Evolutionary conservation across 1,284 basidiomycete species (phyloP), one percentile per base, ranked within the genome.

Genomic region (Athelia sp.): DNA sequence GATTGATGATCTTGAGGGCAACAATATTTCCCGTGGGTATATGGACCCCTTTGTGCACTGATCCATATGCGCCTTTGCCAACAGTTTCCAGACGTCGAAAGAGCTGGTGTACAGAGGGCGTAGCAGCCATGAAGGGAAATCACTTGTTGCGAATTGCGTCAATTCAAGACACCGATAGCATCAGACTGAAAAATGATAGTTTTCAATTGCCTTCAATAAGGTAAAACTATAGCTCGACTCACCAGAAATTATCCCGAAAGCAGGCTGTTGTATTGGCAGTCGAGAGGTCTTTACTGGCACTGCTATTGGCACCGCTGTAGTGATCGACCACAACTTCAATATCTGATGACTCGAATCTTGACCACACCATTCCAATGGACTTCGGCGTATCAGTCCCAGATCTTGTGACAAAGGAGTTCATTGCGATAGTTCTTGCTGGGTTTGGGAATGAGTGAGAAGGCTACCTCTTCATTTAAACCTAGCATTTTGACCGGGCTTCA

Each of bases 1-100:
- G 85, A 66, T 99, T 93, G 73, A 99, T 98, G 64, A 99, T 96
- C 73, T 99, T 98, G 70, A 98, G 84, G 14, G 93, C 95, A 15
- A 98, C 92, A 46, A 93, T 78, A 48, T 92, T 89, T 15, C 91
- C 89, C 0, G 90, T 86, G 1, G 85, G 79, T 42, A 90, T 76
- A 58, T 97, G 90, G 50, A 85, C 72, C n/a, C 91, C 94, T 63
- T 90, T 92, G 73, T 95, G 91, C n/a, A 98, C 94, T 8, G 92
- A 92, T 46, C 94, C 94, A 69, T 95, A 97, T 4, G 93, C 91
- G 53, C 94, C 94, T 69, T 93, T 94, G n/a, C 94, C 94, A 35
- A 91, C 76, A 32, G 87, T 84, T 62, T 92, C 87, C 19, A 89
- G 75, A 63, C 84, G 83, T 61, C 76, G 68, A 60, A 79, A 82